Evolutionary conservation across 768 basidiomycete genomes (phyloP).

Genomic region (Boletus subcaerulescens): DNA sequence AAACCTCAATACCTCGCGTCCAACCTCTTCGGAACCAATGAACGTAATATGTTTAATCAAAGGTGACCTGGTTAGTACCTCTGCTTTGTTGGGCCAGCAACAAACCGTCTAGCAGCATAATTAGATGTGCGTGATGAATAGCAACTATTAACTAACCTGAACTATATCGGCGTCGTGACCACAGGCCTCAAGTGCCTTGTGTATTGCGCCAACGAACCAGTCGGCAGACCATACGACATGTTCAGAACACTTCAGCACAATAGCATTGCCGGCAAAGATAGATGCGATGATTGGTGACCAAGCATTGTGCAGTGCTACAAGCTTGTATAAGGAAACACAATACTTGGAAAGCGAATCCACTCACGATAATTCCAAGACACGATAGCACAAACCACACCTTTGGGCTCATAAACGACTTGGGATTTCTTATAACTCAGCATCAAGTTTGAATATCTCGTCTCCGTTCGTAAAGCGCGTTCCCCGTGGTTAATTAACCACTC

Average conservation of each 20-base stretch:
- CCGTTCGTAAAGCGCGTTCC: slow-evolving; percentile 70
- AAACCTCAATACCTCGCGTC: slow-evolving; percentile 55
- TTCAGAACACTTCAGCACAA: slow-evolving; percentile 91
- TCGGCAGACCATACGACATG: slow-evolving; percentile 88
- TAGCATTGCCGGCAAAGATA: slow-evolving; percentile 85
- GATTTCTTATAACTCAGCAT: slow-evolving; percentile 76
- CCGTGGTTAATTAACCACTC: slow-evolving; percentile 90
- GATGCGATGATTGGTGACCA: slow-evolving; percentile 92
- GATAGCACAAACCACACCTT: slow-evolving; percentile 89
- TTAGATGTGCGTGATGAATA: slow-evolving; percentile 5
- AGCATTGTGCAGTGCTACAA: slow-evolving; percentile 83
- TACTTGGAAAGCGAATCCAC: slow-evolving; percentile 16
- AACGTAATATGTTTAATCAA: slow-evolving; percentile 92
- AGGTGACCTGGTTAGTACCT: slow-evolving; percentile 73
- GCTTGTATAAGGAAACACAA: not conserved
- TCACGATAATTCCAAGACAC: slow-evolving; percentile 95
- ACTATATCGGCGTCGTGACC: slow-evolving; percentile 87
- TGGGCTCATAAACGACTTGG: slow-evolving; percentile 81
- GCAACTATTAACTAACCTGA: slow-evolving; percentile 48
- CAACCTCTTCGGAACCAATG: slow-evolving; percentile 79
- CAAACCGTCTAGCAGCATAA: slow-evolving; percentile 57
- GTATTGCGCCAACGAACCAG: slow-evolving; percentile 80
- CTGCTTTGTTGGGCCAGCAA: slow-evolving; percentile 86
- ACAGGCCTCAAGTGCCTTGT: slow-evolving; percentile 71
- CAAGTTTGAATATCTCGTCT: slow-evolving; percentile 63